phyloP scores from a whole-genome alignment of 2,329 filamentous ascomycete genomes.

The Colletotrichum spaethianum region DNA sequence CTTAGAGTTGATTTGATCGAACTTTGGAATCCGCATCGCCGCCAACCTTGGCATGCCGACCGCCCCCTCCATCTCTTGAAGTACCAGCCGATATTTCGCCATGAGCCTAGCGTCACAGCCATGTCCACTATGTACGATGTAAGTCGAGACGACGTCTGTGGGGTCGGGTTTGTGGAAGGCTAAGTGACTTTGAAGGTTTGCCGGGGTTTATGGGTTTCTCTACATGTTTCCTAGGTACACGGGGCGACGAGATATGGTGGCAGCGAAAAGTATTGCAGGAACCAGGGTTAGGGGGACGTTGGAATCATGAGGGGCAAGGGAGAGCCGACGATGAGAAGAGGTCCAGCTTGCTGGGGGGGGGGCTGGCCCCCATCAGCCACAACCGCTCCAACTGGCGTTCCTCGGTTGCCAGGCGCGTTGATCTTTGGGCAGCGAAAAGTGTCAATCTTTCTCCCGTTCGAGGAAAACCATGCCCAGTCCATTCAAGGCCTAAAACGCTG shows the following conservation, averaged over 20 bases:
- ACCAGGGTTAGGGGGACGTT: not conserved
- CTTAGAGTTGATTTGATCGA: slow-evolving; percentile 18
- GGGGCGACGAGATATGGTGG: not conserved
- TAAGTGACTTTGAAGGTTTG: slow-evolving; percentile 17
- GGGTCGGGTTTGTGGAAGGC: slow-evolving; percentile 4
- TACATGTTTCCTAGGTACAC: not conserved
- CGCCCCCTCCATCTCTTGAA: not conserved
- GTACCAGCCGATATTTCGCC: slow-evolving; percentile 21
- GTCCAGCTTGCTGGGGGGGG: slow-evolving; percentile 6
- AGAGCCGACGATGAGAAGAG: not conserved
- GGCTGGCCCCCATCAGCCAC: slow-evolving; percentile 19
- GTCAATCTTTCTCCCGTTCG: slow-evolving; percentile 18
- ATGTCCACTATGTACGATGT: not conserved
- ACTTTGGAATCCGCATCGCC: slow-evolving; percentile 1
- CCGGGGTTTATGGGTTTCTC: slow-evolving; percentile 2
- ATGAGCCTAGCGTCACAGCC: not conserved
- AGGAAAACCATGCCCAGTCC: not conserved
- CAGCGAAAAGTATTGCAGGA: not conserved
- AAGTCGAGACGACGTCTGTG: slow-evolving; percentile 14
- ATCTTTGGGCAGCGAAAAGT: slow-evolving; percentile 7
- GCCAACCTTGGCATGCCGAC: not conserved
- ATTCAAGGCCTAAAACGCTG: slow-evolving; percentile 2
- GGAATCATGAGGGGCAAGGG: slow-evolving; percentile 9
- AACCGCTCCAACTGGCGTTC: slow-evolving; percentile 33
- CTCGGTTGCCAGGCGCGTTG: slow-evolving; percentile 1